Conservation (phyloP, 2,329 filamentous ascomycete genomes). For the Fonsecaea monophora region DNA sequence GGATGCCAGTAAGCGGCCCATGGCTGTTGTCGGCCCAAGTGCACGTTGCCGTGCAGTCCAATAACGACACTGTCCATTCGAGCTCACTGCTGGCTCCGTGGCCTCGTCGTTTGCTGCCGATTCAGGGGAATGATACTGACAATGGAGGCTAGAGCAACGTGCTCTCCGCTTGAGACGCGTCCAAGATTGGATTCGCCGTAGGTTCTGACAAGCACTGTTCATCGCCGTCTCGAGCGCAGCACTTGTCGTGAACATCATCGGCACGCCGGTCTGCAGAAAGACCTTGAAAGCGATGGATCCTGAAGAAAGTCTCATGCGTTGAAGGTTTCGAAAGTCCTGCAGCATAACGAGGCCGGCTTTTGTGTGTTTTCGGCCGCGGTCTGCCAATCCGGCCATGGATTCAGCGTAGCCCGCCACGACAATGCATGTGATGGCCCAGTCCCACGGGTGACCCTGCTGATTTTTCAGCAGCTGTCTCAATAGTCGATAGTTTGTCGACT, state of each 20-base stretch:
- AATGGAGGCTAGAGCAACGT: neutral
- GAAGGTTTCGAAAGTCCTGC: conserved; percentile 1
- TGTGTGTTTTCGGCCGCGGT: neutral
- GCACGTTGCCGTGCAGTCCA: neutral
- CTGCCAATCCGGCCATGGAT: neutral
- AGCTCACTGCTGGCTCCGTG: neutral
- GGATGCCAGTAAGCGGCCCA: conserved; percentile 2
- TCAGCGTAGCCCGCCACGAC: conserved; percentile 3
- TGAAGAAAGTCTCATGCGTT: neutral
- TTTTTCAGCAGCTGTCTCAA: conserved; percentile 2
- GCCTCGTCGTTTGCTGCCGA: neutral
- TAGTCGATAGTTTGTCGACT: neutral
- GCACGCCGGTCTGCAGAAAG: conserved; percentile 2
- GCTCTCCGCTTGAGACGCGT: neutral
- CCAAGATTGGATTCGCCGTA: neutral
- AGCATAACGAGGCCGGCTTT: conserved; percentile 6
- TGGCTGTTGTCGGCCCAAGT: neutral
- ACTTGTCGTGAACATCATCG: neutral
- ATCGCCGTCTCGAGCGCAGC: neutral
- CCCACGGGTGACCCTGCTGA: neutral
- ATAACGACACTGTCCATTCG: neutral
- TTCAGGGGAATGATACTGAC: neutral
- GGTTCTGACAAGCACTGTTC: neutral
- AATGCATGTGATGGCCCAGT: conserved; percentile 1
- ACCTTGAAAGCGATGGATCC: conserved; percentile 6